Conservation (phyloP, 1,284 basidiomycete genomes). For the Fomes fomentarius region DNA sequence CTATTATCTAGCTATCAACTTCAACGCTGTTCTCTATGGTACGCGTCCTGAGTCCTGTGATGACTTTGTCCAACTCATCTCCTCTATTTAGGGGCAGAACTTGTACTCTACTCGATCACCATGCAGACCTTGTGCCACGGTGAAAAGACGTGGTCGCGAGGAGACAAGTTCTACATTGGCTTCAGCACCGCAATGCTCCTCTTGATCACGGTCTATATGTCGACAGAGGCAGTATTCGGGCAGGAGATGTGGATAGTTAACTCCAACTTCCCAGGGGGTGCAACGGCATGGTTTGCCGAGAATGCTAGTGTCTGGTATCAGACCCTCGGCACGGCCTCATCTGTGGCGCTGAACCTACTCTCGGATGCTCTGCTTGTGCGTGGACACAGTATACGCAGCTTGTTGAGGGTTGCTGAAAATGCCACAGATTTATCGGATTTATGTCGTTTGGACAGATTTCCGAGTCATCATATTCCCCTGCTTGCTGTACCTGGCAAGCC, state of each 20-base stretch:
- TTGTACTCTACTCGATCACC: constrained; percentile 20
- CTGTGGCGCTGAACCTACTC: constrained; percentile 19
- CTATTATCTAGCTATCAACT: neutral
- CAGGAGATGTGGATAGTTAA: constrained; percentile 27
- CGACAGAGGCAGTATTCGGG: constrained; percentile 23
- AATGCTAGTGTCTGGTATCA: constrained; percentile 25
- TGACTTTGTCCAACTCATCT: too few species aligned
- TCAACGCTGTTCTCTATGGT: neutral
- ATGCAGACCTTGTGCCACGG: constrained; percentile 11
- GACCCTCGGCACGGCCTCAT: constrained; percentile 23
- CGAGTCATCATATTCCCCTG: constrained; percentile 15
- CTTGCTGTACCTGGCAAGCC: constrained; percentile 17
- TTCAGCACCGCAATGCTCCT: constrained; percentile 24
- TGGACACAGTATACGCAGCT: neutral
- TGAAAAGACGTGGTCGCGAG: constrained; percentile 4
- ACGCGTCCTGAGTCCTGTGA: too few species aligned
- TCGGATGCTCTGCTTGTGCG: constrained; percentile 25
- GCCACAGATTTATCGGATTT: constrained; percentile 23
- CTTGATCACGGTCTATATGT: constrained; percentile 23
- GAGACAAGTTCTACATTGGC: constrained; percentile 22
- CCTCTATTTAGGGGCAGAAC: constrained; percentile 24
- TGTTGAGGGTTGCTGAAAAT: neutral
- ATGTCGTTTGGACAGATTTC: constrained; percentile 16
- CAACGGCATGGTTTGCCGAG: constrained; percentile 11
- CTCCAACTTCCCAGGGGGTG: constrained; percentile 16